Base-by-base conservation (phyloP, 1,284 basidiomycete species). In the Moesziomyces parantarcticus region DNA sequence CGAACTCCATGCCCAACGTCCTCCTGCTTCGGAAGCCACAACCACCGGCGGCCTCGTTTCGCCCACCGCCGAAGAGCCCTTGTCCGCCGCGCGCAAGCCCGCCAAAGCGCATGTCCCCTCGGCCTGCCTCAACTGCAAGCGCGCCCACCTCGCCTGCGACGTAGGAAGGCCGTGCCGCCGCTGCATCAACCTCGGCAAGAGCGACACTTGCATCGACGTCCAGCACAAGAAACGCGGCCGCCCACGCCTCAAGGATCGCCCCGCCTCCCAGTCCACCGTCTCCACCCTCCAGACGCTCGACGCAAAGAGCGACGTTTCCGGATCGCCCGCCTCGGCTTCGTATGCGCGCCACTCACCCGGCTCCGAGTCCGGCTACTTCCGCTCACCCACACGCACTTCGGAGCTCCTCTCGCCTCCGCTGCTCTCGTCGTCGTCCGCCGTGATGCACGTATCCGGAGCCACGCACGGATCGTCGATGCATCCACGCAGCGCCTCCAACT, bases 191-290 rank as follows among this genome's bases (percentile, higher is more conserved):
- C 58, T 79, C 7, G 69, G 73, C 55, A 79, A 79, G 50, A 74
- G 73, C 48, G 76, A 76, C 39, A 78, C 73, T 14, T 79, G 77
- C 54, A 67, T 79, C 51, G 77, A 79, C 44, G 77, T 79, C 3
- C 75, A 77, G 49, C 77, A 79, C 66, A 79, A 79, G 55, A 79
- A 79, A 51, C 62, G 77, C 6, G 77, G 77, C 3, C 45, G 77
- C 25, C 77, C 77, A 23, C 61, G 77, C 29, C 50, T 78, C 34
- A 76, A 74, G 66, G 71, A 76, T 40, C 70, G 77, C 8, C 53
- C 67, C 20, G 54, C 59, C 1, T 73, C 70, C 7, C 70, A 73
- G 41, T 34, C 69, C 3, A 60, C 59, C 25, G 29, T 63, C 39
- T 40, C 50, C 18, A 51, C 63, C 9, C 21, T 57, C 34, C 56